Evolutionary conservation across 805 yeast genomes (phyloP), one percentile per base, ranked within the genome.

Genomic region (Kodamaea laetipori): DNA sequence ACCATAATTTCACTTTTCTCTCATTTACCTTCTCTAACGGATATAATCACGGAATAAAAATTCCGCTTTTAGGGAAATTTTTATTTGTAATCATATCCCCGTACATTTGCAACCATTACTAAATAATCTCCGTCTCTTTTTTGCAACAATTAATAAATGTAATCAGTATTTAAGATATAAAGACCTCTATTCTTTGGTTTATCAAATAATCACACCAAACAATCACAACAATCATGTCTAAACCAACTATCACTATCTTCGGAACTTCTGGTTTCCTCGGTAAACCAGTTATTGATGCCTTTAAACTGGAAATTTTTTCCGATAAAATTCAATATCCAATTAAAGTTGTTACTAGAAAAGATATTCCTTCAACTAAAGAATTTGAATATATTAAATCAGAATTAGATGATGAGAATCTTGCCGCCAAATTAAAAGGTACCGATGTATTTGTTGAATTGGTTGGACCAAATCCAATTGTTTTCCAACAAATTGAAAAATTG

Each of bases 261-360:
- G 86, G 86, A 27, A 51, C 71, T 38, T 64, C 71, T 48, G 86
- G 88, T 18, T 47, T 58, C 49, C 60, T 82, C 30, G 84, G 82
- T 33, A 60, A 63, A 48, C 77, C 80, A 34, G 58, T 68, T 25
- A 44, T 78, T 13, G 64, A 61, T 1, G 79, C 81, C 7, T 59
- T 81, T 36, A 51, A 71, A n/a, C 64, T 74, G 2, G 57, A 71
- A 13, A 52, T 59, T 4, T 78, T 79, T 53, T 55, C 64, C 16
- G 60, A 60, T 43, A 73, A 75, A 47, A 60, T 67, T 50, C 49
- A 61, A 0, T 64, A 66, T 28, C 86, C 87, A 21, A 60, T 82
- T 43, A 70, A 69, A 47, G 79, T 77, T 0, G 49, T 81, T 42
- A 70, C 84, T 18, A 66, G 81, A 54, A 57, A 69, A 5, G 66